Base-by-base conservation (phyloP, 2,329 filamentous ascomycete genomes). In the Chrysosporium keratinophilum region DNA sequence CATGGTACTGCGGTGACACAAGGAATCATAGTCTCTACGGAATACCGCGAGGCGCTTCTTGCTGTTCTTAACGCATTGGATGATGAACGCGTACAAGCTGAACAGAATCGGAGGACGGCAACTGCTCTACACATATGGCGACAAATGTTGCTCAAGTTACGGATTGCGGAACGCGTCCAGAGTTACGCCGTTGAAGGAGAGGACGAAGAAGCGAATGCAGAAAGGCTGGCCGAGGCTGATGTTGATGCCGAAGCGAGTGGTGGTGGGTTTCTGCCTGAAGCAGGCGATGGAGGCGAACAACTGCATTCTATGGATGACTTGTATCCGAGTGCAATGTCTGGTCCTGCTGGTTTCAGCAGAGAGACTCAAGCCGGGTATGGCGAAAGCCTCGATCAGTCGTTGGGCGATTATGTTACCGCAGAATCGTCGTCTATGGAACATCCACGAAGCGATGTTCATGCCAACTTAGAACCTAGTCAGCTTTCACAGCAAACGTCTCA, bases 1-100 rank as follows among this genome's bases (percentile, higher is more conserved):
- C 83, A 88, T 54, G 91, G 91, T 14, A 96, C 88, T 1, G 89
- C 93, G 1, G 78, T 96, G 2, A 71, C 93, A 1, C 78, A 81
- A 37, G 93, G 93, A 1, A 79, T 85, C 0, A 82, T 98, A 0
- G 81, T 95, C 1, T 84, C 89, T 0, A 66, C 70, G 14, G 85
- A 91, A 65, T 81, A 83, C 57, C 76, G 74, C 6, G 87, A 90
- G 53, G 89, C 85, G 0, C 76, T 96, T 0, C 71, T 79, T 54
- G 82, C 80, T 3, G 83, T 87, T 0, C 76, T 95, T 15, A 73
- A 74, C 11, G 85, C 81, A 0, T 71, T 97, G 45, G 76, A 79
- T 33, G 79, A 88, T 55, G 74, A 87, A 57, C 78, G 81, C 57
- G 77, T 78, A 17, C 77, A 85, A 62, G 74, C 78, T 15, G 82